Evolutionary conservation across 352 stramenopile genomes (phyloP).

Genomic region (Phytophthora multivora): DNA sequence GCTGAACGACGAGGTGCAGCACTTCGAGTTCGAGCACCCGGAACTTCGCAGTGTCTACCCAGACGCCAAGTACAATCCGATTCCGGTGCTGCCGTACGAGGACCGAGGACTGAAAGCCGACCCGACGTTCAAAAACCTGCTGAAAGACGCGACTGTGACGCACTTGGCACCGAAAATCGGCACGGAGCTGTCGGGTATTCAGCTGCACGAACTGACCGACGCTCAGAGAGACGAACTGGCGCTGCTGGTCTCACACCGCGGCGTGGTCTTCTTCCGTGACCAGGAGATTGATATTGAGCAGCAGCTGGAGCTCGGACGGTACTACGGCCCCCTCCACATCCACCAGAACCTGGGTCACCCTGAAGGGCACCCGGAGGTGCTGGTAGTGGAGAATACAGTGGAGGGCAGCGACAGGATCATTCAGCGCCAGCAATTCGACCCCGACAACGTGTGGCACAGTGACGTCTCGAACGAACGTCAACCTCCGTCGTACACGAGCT

Average conservation of each 20-base stretch:
- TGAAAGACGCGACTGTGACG: slow-evolving; percentile 23
- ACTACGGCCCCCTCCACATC: slow-evolving; percentile 21
- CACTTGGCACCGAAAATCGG: slow-evolving; percentile 21
- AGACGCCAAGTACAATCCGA: slow-evolving; percentile 14
- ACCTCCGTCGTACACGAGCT: slow-evolving; percentile 28
- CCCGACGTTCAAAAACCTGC: slow-evolving; percentile 21
- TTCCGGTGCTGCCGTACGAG: slow-evolving; percentile 21
- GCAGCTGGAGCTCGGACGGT: slow-evolving; percentile 13
- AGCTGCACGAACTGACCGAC: slow-evolving; percentile 15
- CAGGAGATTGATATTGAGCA: slow-evolving; percentile 22
- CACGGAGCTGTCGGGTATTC: slow-evolving; percentile 17
- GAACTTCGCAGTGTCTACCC: slow-evolving; percentile 20
- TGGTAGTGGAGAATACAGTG: slow-evolving; percentile 22
- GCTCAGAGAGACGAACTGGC: slow-evolving; percentile 16
- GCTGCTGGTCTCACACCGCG: slow-evolving; percentile 10
- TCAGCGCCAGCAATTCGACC: slow-evolving; percentile 30
- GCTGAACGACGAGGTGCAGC: slow-evolving; percentile 23
- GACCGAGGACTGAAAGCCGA: slow-evolving; percentile 21
- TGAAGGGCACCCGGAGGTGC: slow-evolving; percentile 19
- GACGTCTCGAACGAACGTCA: slow-evolving; percentile 46
- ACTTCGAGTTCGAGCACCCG: slow-evolving; percentile 20
- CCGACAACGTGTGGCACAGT: slow-evolving; percentile 42
- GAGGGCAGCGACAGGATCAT: slow-evolving; percentile 17
- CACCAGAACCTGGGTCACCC: slow-evolving; percentile 24
- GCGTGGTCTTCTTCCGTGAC: slow-evolving; percentile 22